phyloP scores from a whole-genome alignment of 768 basidiomycete species.

The Boletus rex-veris region DNA sequence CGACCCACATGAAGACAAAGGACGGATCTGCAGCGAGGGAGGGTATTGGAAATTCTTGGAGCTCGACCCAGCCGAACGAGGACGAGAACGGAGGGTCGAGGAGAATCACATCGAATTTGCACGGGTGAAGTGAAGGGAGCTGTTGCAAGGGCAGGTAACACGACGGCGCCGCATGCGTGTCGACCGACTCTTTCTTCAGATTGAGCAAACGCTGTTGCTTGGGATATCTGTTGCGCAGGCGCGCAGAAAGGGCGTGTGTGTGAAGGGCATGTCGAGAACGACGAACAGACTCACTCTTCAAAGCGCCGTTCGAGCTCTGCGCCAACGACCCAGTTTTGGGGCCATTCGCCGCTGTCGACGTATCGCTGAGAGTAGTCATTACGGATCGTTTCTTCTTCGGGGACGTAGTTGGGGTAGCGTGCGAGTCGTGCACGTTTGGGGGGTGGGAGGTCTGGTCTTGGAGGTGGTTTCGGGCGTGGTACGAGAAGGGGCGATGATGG shows the following conservation, averaged over 20 bases:
- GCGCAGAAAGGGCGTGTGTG: not conserved
- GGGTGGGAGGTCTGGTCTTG: conserved; percentile 54
- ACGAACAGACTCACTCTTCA: conserved; percentile 69
- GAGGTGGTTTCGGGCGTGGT: conserved; percentile 33
- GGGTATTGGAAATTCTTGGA: conserved; percentile 79
- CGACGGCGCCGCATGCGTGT: conserved; percentile 65
- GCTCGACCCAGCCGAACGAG: conserved; percentile 80
- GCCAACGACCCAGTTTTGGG: conserved; percentile 90
- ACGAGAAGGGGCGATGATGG: conserved; percentile 42
- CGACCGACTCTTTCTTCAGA: conserved; percentile 79
- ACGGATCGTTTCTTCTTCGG: conserved; percentile 93
- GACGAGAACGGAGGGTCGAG: conserved; percentile 89
- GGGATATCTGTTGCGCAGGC: conserved; percentile 69
- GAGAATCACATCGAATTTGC: conserved; percentile 88
- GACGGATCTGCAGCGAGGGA: conserved; percentile 85
- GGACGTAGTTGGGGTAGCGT: conserved; percentile 78
- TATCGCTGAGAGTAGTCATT: conserved; percentile 94
- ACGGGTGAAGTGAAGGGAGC: conserved; percentile 52
- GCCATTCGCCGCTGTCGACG: conserved; percentile 89
- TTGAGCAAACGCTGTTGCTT: conserved; percentile 83
- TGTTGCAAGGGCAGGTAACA: conserved; percentile 64
- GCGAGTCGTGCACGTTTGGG: conserved; percentile 69
- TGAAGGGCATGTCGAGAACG: not conserved
- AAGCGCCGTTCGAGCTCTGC: conserved; percentile 86
- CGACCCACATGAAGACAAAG: conserved; percentile 96